Base-by-base conservation (phyloP, 2,329 filamentous ascomycete genomes). In the Lizonia empirigonia region DNA sequence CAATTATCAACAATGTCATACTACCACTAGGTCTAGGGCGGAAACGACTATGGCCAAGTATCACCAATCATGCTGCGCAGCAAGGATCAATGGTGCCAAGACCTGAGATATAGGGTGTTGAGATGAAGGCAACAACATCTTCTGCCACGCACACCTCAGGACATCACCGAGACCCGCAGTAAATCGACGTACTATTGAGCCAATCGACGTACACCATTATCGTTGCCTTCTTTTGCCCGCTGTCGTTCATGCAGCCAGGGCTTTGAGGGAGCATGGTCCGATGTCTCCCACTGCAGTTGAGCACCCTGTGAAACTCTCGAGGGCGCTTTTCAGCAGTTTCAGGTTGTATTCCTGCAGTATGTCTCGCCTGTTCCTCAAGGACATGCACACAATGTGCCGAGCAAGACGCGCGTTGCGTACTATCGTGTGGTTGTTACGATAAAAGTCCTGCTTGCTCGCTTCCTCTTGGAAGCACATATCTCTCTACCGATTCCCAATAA, bases 381-480 rank as follows among this genome's bases (percentile, higher is more conserved):
- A 45, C 32, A 44, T 19, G 20, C 34, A 26, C 5, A 35, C 7
- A 8, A n/a, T 16, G 16, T 20, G 20, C 20, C n/a, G 15, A 5
- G 12, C 4, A 47, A 23, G 44, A 48, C 50, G 44, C 42, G 49
- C 42, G 42, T 46, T 32, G 2, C 10, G 16, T 37, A 20, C 6
- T 7, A 19, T 45, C 26, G 13, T 41, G 35, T 6, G 35, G n/a
- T 19, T 33, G 40, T 19, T 2, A 40, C 15, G 36, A 42, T 50
- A 50, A 42, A 36, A 50, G 36, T 50, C 41, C 26, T 19, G 35
- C 46, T 16, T 2, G 41, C 12, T 34, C 45, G 35, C 37, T 49
- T 29, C 36, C 18, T 5, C 20, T 20, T 7, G 20, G 19, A 2
- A 16, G 9, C 19, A 38, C 10, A 44, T 49, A 49, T 38, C 39